Evolutionary conservation across 176 grass and related monocot species (phyloP).

Genomic region (Microstegium vimineum): DNA sequence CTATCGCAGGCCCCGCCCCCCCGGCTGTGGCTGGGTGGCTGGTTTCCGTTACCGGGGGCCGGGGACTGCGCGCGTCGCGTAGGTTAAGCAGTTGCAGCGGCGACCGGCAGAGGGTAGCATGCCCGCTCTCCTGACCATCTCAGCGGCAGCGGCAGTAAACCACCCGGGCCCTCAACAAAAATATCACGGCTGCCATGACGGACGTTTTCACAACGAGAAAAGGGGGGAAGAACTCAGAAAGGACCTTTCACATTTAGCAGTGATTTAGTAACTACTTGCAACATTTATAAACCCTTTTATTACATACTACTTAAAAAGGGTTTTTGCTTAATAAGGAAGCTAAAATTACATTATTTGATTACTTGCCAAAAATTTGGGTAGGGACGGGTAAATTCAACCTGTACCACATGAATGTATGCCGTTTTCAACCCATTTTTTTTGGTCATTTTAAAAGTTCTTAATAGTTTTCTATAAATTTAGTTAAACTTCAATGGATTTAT

Average conservation of each 20-base stretch:
- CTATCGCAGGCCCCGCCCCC: neutral
- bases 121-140: neutral
- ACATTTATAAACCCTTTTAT: neutral
- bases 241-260: neutral
- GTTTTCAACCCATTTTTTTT: no score
- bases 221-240: neutral
- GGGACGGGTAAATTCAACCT: no score
- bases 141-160: neutral
- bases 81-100: neutral
- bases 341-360: neutral
- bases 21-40: neutral
- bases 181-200: no score
- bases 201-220: no score
- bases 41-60: conserved; percentile 21
- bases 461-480: no score
- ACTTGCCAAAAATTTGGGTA: no score
- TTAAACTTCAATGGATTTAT: no score
- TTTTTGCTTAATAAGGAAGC: neutral
- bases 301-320: neutral
- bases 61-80: neutral
- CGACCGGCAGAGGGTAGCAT: neutral
- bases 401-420: no score
- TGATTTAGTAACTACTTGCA: neutral
- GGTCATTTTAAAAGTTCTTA: no score
- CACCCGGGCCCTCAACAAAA: neutral